Evolutionary conservation across 2,329 filamentous ascomycete species (phyloP), one percentile per base, ranked within the genome.

Genomic region (Paracorniculantispora psalliotae): DNA sequence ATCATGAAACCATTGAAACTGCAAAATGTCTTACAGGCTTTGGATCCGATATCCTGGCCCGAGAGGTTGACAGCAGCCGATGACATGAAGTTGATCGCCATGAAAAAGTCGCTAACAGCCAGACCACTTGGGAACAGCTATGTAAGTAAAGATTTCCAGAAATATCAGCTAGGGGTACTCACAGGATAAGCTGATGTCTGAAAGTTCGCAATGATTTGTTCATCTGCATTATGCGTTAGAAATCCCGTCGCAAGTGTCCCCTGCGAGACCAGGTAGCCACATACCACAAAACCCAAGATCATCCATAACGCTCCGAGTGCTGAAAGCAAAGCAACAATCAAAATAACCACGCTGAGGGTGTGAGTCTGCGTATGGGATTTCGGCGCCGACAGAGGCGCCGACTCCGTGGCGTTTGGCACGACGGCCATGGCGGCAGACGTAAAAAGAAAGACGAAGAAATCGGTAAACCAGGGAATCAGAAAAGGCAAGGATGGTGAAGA

Each of bases 1-100:
- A 72, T 72, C 67, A 75, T 69, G 63, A 74, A 77, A 6, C 74
- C 75, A 63, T 77, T 76, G 59, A 73, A 72, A 58, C 63, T 71
- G 62, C 75, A 77, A 60, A 75, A 74, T 5, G 26, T 47, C 33
- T 56, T 55, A 67, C 66, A 39, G 69, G 66, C 17, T 63, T 48
- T 1, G 66, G 66, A 19, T 62, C 67, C 69, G 26, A 77, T 69
- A 41, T 65, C 63, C 9, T 65, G 63, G 8, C 71, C 71, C 7
- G 61, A 62, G 3, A 77, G 48, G 60, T 75, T 73, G 49, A 72
- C 62, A 1, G 71, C 67, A 2, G 74, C 67, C 0, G 75, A 75
- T 4, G 66, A 64, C 25, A 75, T 61, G 52, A 77, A 77, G 62
- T 76, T 77, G 25, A 73, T 30, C 2, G 72, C 73, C 74, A 75